Conservation (phyloP, 1,139 yeast species). For the Nakaseomyces glabratus region DNA sequence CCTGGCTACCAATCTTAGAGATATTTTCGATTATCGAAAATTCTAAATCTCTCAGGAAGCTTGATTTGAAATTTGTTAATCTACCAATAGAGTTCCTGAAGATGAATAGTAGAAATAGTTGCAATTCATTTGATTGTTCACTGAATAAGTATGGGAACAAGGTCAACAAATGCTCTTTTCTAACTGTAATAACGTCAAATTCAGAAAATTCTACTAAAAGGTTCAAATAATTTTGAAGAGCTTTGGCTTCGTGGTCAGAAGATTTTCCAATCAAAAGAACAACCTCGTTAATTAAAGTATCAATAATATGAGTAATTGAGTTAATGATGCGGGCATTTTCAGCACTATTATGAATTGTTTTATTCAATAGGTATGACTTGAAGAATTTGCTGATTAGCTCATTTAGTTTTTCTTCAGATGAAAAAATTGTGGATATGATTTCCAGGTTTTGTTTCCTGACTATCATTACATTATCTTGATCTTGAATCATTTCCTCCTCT, state of each 20-base stretch:
- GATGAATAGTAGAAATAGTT: constrained; percentile 44
- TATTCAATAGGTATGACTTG: constrained; percentile 34
- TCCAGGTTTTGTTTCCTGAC: constrained; percentile 21
- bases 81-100: constrained; percentile 43
- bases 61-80: constrained; percentile 40
- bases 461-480: constrained; percentile 15
- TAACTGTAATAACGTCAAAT: constrained; percentile 42
- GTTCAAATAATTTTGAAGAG: no score
- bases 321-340: constrained; percentile 18
- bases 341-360: constrained; percentile 21
- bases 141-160: constrained; percentile 49
- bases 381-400: constrained; percentile 40
- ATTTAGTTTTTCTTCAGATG: constrained; percentile 33
- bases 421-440: constrained; percentile 36
- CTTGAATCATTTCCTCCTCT: constrained; percentile 12
- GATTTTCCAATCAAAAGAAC: no score
- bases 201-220: constrained; percentile 47
- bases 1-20: constrained; percentile 49
- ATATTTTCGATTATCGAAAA: constrained; percentile 43
- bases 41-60: constrained; percentile 45
- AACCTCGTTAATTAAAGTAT: constrained; percentile 25
- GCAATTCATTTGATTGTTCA: constrained; percentile 37
- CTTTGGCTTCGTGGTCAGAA: no score
- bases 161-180: constrained; percentile 55
- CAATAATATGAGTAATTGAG: constrained; percentile 23